These are phyloP conservation scores for Dothideomycetidae sp. DNA, from an alignment of 2,329 filamentous ascomycete genomes.

Conservation along the genomic window DNA sequence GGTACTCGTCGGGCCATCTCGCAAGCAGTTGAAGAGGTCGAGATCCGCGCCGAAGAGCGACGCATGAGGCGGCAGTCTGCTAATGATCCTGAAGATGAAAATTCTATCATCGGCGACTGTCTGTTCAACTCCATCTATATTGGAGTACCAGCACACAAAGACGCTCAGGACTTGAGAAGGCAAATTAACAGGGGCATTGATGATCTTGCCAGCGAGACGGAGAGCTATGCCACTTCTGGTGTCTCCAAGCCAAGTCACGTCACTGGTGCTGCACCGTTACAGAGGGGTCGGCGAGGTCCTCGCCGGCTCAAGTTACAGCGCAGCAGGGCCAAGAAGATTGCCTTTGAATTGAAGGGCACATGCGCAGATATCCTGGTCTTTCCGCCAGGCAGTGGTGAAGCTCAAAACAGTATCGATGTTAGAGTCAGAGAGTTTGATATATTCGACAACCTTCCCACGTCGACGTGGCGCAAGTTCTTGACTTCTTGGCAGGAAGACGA, in stretches of 20 bases:
- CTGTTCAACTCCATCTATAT: slow-evolving; percentile 99
- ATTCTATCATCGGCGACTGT: slow-evolving; percentile 82
- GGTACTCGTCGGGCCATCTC: slow-evolving; percentile 73
- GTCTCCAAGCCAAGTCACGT: slow-evolving; percentile 44
- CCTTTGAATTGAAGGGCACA: slow-evolving; percentile 79
- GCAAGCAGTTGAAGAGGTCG: slow-evolving; percentile 77
- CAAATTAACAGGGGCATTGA: slow-evolving; percentile 83
- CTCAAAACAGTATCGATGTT: slow-evolving; percentile 74
- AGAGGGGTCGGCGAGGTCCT: slow-evolving; percentile 15
- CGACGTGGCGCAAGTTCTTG: slow-evolving; percentile 95
- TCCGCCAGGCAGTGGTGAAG: slow-evolving; percentile 61
- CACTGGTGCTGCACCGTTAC: slow-evolving; percentile 15
- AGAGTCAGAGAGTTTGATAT: slow-evolving; percentile 73
- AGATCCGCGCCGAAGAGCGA: slow-evolving; percentile 66
- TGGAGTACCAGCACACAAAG: slow-evolving; percentile 65
- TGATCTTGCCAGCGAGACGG: slow-evolving; percentile 75
- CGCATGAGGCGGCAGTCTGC: slow-evolving; percentile 43
- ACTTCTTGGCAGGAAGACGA: slow-evolving; percentile 82
- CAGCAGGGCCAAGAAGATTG: slow-evolving; percentile 87
- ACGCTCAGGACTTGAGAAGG: slow-evolving; percentile 64
- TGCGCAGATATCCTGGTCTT: slow-evolving; percentile 72
- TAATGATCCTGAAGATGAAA: slow-evolving; percentile 51
- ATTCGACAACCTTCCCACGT: slow-evolving; percentile 86
- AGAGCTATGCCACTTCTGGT: slow-evolving; percentile 63
- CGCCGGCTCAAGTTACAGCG: slow-evolving; percentile 55